Evolutionary conservation across 257 asterid species (phyloP).

Genomic region (Nicotiana obtusifolia): DNA sequence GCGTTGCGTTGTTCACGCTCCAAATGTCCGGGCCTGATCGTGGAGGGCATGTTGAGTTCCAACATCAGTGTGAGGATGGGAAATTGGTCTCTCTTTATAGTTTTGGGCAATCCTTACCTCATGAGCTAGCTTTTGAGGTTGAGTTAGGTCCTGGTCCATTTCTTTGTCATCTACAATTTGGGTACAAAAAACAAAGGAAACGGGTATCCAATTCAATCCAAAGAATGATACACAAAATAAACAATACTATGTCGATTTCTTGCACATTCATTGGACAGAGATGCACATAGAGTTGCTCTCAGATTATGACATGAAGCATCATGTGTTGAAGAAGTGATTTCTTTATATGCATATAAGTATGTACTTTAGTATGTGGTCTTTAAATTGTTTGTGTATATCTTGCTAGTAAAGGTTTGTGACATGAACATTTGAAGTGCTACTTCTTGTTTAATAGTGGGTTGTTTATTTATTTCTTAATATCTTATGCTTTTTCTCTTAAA

Average conservation of each 20-base stretch:
- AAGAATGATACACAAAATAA: not conserved
- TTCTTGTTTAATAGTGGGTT: not conserved
- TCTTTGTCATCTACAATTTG: too few species aligned
- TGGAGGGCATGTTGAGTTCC: too few species aligned
- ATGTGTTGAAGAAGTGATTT: not conserved
- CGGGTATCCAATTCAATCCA: too few species aligned
- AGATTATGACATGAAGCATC: not conserved
- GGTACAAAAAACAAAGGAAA: too few species aligned
- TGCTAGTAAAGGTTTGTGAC: not conserved
- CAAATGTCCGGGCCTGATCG: too few species aligned
- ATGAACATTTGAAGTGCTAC: not conserved
- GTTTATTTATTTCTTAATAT: not conserved
- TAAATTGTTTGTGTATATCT: not conserved
- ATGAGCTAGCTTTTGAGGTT: too few species aligned
- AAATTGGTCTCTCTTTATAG: too few species aligned
- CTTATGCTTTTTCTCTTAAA: not conserved
- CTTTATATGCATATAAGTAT: not conserved
- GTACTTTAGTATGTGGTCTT: not conserved
- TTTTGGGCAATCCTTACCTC: too few species aligned
- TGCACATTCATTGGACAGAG: not conserved
- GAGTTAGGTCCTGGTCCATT: too few species aligned
- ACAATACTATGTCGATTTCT: not conserved
- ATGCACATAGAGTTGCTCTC: not conserved
- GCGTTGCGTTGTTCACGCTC: too few species aligned
- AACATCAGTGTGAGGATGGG: too few species aligned